Evolutionary conservation across 2,329 filamentous ascomycete species (phyloP), one percentile per base, ranked within the genome.

Genomic region (Phoma sp.): DNA sequence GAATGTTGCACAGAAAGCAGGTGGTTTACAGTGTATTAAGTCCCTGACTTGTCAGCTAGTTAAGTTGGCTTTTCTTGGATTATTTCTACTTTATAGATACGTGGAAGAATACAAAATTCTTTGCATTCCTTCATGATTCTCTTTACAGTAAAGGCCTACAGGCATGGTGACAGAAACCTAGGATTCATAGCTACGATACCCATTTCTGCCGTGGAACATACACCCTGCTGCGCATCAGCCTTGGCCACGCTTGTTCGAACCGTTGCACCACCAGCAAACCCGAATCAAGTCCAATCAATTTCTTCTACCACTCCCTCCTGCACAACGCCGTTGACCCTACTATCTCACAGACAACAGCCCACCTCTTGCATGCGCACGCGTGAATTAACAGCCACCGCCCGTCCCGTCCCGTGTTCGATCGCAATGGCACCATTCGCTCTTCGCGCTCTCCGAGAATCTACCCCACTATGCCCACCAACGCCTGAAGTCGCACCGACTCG

Each of bases 351-450:
- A 12, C 13, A 13, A 15, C 24, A 31, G 36, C 36, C 36, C 29
- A 22, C 48, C 29, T 43, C 38, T 51, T 51, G 46, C 36, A 46
- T 51, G 46, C 46, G 43, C 25, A 21, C 12, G 36, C 31, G 22
- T 37, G 36, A n/a, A 24, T 29, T 43, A 19, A 38, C 43, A 55
- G 25, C 32, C 4, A 46, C 43, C 52, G 36, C 41, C 41, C 41
- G 25, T 43, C 33, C 39, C 39, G 44, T 44, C 46, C 52, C 52
- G 52, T 55, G 52, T 51, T 29, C 43, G 43, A 46, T 51, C 21
- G 31, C 10, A 7, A 24, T 9, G 32, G 37, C 46, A 45, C 41
- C 15, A 55, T 51, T 55, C 41, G 52, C 52, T 55, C 46, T 2
- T 46, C 36, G 46, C 41, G 31, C 22, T n/a, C 15, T 25, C 46